Conservation (phyloP, 352 stramenopile genomes). For the Phytophthora capsici region DNA sequence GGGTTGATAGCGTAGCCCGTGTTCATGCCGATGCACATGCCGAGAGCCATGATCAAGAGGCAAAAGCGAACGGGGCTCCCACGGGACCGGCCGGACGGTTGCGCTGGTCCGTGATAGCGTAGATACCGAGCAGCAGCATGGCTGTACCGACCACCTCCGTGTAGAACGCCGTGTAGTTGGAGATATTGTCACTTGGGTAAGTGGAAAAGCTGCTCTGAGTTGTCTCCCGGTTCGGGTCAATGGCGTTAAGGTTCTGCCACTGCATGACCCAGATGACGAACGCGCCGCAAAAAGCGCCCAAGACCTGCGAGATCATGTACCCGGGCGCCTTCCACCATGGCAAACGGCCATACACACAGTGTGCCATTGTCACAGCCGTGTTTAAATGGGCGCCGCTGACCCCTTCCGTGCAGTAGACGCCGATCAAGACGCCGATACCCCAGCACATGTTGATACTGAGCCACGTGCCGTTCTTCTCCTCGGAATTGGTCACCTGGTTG, state of each 20-base stretch:
- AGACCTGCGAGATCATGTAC: constrained; percentile 50
- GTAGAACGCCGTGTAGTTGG: constrained; percentile 55
- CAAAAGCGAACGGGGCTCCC: constrained; percentile 42
- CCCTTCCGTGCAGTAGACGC: constrained; percentile 50
- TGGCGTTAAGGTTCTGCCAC: constrained; percentile 45
- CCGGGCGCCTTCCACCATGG: constrained; percentile 51
- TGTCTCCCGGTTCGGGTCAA: constrained; percentile 50
- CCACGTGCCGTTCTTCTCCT: constrained; percentile 54
- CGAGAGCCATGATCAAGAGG: constrained; percentile 55
- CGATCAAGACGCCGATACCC: constrained; percentile 57
- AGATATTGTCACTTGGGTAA: constrained; percentile 47
- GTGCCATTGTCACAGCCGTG: constrained; percentile 52
- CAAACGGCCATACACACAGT: constrained; percentile 47
- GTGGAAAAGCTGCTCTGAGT: constrained; percentile 50
- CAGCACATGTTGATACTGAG: constrained; percentile 59
- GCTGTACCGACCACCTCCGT: constrained; percentile 61
- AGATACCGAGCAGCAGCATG: constrained; percentile 56
- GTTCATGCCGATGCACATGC: constrained; percentile 65
- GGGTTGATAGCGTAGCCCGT: constrained; percentile 61
- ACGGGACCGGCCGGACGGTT: constrained; percentile 29
- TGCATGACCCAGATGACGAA: constrained; percentile 54
- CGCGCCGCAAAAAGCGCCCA: constrained; percentile 47
- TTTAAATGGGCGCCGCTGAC: constrained; percentile 62
- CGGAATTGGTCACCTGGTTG: constrained; percentile 54
- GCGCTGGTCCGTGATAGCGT: constrained; percentile 51